Evolutionary conservation across 441 rosid genomes (phyloP).

Genomic region (Euphorbia corollata): DNA sequence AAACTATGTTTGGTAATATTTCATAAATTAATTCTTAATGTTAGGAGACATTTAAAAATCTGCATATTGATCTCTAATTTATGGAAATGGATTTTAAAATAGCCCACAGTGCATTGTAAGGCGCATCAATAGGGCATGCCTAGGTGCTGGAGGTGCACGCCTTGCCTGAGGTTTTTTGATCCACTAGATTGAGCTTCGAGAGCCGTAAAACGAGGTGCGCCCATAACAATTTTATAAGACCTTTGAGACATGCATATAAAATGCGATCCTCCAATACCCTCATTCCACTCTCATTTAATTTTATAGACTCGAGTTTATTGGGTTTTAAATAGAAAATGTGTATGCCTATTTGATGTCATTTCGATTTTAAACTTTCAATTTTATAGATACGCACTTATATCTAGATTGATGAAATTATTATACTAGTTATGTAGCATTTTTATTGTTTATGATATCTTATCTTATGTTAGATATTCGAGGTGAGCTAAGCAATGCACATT

Average conservation of each 20-base stretch:
- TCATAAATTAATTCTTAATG: too few species aligned
- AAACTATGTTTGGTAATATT: too few species aligned
- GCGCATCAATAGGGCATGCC: too few species aligned
- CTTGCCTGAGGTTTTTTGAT: too few species aligned
- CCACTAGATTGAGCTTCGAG: too few species aligned
- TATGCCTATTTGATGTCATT: background rate
- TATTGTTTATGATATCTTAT: background rate
- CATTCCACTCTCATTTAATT: background rate
- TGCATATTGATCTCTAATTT: too few species aligned
- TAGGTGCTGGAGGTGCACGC: too few species aligned
- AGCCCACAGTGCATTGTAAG: too few species aligned
- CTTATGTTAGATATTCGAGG: background rate
- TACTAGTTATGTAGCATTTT: background rate
- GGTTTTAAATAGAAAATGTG: background rate
- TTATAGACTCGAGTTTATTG: background rate
- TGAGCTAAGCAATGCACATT: background rate
- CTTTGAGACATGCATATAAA: background rate
- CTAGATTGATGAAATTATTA: background rate
- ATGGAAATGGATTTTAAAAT: too few species aligned
- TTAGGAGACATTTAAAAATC: too few species aligned
- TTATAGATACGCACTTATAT: background rate
- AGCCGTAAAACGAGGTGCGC: too few species aligned
- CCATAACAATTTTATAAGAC: too few species aligned
- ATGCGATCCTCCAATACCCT: background rate
- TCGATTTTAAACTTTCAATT: background rate